Conservation (phyloP, 2,329 filamentous ascomycete genomes). For the Phyllosticta paracitricarpa region DNA sequence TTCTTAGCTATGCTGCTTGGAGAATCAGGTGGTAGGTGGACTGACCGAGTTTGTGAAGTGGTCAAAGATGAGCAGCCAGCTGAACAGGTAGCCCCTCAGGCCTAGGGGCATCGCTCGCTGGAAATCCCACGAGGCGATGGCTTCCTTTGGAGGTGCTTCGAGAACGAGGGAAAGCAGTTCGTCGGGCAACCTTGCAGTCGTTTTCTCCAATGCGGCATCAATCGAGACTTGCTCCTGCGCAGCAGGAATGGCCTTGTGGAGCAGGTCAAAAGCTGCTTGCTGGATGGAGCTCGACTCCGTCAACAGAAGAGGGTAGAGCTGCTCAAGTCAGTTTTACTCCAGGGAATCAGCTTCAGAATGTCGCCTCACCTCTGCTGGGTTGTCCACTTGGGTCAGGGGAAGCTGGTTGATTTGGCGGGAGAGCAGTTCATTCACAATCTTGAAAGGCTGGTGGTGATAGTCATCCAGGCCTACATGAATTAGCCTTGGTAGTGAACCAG, state of each 20-base stretch:
- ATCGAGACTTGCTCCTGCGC: slow-evolving; percentile 75
- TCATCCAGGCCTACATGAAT: slow-evolving; percentile 35
- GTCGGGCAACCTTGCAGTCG: slow-evolving; percentile 63
- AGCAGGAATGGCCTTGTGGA: slow-evolving; percentile 70
- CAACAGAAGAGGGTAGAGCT: slow-evolving; percentile 64
- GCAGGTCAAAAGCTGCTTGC: slow-evolving; percentile 65
- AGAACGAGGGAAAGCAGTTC: slow-evolving; percentile 77
- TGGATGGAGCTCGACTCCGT: slow-evolving; percentile 68
- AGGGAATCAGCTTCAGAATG: background rate
- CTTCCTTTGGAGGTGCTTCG: slow-evolving; percentile 63
- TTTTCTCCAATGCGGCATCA: slow-evolving; percentile 63
- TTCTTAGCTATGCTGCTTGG: slow-evolving; percentile 16
- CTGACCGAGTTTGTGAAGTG: slow-evolving; percentile 60
- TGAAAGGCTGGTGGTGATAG: slow-evolving; percentile 53
- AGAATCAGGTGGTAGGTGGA: background rate
- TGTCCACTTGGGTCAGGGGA: slow-evolving; percentile 50
- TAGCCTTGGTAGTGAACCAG: background rate
- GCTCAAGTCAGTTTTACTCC: background rate
- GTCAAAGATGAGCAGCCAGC: slow-evolving; percentile 86
- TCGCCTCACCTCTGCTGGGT: slow-evolving; percentile 43
- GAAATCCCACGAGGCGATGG: slow-evolving; percentile 55
- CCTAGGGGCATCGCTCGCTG: slow-evolving; percentile 55
- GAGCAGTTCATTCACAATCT: slow-evolving; percentile 66
- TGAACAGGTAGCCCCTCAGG: slow-evolving; percentile 71
- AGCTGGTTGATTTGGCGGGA: slow-evolving; percentile 58